These are phyloP conservation scores for Candida pseudoviswanathii DNA, from an alignment of 1,139 yeast genomes.

Conservation along the genomic window DNA sequence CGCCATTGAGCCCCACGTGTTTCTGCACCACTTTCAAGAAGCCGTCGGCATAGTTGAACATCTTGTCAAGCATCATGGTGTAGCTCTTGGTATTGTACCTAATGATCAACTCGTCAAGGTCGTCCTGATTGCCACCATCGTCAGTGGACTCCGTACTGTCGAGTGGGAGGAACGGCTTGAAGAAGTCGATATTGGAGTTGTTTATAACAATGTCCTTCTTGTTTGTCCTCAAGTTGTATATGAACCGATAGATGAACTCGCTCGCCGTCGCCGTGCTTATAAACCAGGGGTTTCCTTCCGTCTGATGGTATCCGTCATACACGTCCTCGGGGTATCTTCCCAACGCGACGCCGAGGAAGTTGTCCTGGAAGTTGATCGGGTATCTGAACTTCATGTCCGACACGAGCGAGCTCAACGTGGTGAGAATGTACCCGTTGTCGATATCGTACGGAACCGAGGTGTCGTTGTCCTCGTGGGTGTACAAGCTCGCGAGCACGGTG, in stretches of 20 bases:
- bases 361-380: constrained; percentile 62
- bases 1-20: constrained; percentile 75
- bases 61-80: constrained; percentile 43
- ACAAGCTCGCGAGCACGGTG: constrained; percentile 65
- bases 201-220: constrained; percentile 30
- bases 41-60: constrained; percentile 69
- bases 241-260: constrained; percentile 50
- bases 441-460: constrained; percentile 55
- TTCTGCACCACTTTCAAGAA: constrained; percentile 70
- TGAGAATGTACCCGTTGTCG: constrained; percentile 54
- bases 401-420: constrained; percentile 59
- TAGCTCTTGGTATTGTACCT: constrained; percentile 52
- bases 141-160: constrained; percentile 24
- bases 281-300: constrained; percentile 96
- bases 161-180: constrained; percentile 25
- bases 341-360: constrained; percentile 65
- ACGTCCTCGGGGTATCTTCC: constrained; percentile 95
- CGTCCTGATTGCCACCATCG: constrained; percentile 30
- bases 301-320: constrained; percentile 74
- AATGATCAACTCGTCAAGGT: constrained; percentile 19
- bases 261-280: constrained; percentile 82
- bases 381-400: constrained; percentile 71
- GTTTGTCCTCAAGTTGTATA: constrained; percentile 26
- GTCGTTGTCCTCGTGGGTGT: constrained; percentile 45
- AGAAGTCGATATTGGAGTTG: constrained; percentile 30